phyloP scores from a whole-genome alignment of 495 filamentous ascomycete species.

The Neurospora sp. region DNA sequence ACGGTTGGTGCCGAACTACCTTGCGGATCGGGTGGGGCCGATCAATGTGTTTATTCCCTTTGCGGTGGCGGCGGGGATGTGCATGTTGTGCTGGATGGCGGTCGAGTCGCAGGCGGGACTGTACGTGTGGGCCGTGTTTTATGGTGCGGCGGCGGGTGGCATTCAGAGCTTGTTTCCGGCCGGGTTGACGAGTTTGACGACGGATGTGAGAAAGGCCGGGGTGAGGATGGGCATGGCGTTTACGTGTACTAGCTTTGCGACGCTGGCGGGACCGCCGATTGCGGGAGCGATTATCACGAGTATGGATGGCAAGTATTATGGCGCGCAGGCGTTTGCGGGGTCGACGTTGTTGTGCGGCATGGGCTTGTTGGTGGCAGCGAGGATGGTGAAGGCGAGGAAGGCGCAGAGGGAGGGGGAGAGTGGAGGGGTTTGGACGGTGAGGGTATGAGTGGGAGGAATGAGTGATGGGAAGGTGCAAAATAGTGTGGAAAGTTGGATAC shows the following conservation, averaged over 20 bases:
- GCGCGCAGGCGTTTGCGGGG: conserved; percentile 55
- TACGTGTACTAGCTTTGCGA: conserved; percentile 61
- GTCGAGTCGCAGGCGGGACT: conserved; percentile 39
- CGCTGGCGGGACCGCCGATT: conserved; percentile 65
- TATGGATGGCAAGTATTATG: conserved; percentile 44
- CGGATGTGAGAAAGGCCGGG: conserved; percentile 56
- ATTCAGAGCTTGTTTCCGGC: conserved; percentile 41
- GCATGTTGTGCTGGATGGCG: conserved; percentile 3
- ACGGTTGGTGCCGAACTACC: conserved; percentile 51
- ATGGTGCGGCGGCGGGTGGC: conserved; percentile 54
- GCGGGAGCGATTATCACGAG: conserved; percentile 56
- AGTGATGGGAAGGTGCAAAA: no score
- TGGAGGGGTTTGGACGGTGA: no score
- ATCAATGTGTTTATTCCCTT: conserved; percentile 55
- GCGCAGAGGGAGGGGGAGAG: background rate
- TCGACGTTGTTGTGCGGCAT: conserved; percentile 32
- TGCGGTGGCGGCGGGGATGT: conserved; percentile 18
- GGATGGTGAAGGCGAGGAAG: conserved; percentile 24
- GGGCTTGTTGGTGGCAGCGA: conserved; percentile 32
- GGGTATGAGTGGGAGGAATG: no score
- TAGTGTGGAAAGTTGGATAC: no score
- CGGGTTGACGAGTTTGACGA: conserved; percentile 46
- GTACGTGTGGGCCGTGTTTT: conserved; percentile 53
- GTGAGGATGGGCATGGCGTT: conserved; percentile 75
- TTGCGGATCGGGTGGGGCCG: conserved; percentile 51